Evolutionary conservation across 345 rosid species (phyloP).

Genomic region (Bruguiera gymnorhiza): DNA sequence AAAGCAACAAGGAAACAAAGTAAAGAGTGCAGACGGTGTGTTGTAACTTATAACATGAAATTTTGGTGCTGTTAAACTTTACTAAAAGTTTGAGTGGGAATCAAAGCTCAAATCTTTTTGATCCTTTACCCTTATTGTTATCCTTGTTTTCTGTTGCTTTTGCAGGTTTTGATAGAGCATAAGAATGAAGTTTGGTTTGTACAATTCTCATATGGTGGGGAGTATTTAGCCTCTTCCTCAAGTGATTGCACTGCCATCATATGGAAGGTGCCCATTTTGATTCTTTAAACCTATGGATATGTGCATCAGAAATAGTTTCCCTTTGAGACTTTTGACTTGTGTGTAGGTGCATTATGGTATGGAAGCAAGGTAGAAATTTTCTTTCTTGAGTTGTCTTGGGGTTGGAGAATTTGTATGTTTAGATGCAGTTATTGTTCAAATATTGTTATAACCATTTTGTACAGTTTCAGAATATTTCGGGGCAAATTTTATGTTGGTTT

Average conservation of each 20-base stretch:
- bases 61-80: too few relatives aligned
- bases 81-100: not conserved
- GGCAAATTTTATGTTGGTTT: not conserved
- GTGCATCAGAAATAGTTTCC: too few relatives aligned
- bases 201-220: slow-evolving; percentile 76
- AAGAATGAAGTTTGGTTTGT: slow-evolving; percentile 92
- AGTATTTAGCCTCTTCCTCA: slow-evolving; percentile 84
- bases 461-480: not conserved
- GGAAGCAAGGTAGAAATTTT: not conserved
- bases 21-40: not conserved
- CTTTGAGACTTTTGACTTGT: not conserved
- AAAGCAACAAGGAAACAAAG: too few relatives aligned
- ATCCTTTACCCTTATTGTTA: not conserved
- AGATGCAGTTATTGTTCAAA: not conserved
- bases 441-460: not conserved
- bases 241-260: slow-evolving; percentile 88
- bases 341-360: not conserved
- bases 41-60: not conserved
- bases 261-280: slow-evolving; percentile 65
- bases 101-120: not conserved
- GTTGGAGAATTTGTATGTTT: not conserved
- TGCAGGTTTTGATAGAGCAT: slow-evolving; percentile 78
- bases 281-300: not conserved
- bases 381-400: slow-evolving; percentile 1
- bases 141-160: slow-evolving; percentile 12